A percentile compares a stretch with the other conserved stretches of the same genome.
Conservation (phyloP, 495 filamentous ascomycete genomes). For the Usnea hakonensis region DNA sequence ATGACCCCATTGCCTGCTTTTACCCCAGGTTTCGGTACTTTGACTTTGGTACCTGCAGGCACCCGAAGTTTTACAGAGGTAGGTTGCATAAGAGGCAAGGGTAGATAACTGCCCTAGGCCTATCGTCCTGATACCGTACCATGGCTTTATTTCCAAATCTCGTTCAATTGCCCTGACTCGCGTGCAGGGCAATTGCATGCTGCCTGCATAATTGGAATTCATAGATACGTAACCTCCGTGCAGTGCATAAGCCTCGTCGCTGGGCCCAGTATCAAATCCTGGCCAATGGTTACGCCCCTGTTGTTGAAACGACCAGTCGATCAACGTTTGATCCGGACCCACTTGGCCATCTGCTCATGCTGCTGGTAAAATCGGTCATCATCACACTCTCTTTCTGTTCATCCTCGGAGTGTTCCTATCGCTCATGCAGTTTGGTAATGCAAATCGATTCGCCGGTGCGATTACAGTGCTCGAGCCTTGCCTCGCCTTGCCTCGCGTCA, state of each 20-base stretch:
- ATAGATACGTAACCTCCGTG: neutral
- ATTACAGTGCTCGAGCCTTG: constrained; percentile 1
- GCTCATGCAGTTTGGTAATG: neutral
- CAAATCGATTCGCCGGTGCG: neutral
- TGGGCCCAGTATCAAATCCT: no score
- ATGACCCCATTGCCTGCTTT: no score
- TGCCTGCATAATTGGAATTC: neutral
- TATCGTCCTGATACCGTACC: neutral
- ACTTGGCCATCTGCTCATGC: neutral
- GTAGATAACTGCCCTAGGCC: neutral
- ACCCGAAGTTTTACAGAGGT: neutral
- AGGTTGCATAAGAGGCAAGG: neutral
- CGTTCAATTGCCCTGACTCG: no score
- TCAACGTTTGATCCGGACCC: neutral
- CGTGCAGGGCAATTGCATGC: neutral
- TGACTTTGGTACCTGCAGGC: constrained; percentile 5
- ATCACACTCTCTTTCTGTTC: no score
- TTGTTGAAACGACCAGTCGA: no score
- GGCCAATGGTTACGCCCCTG: no score
- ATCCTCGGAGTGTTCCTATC: neutral
- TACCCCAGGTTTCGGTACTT: constrained; percentile 15
- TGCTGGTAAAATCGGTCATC: neutral
- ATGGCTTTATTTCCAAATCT: neutral
- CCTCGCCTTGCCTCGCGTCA: neutral
- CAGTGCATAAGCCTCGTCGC: neutral